Conservation (phyloP, 345 rosid species). For the Euphorbia tirucalli region DNA sequence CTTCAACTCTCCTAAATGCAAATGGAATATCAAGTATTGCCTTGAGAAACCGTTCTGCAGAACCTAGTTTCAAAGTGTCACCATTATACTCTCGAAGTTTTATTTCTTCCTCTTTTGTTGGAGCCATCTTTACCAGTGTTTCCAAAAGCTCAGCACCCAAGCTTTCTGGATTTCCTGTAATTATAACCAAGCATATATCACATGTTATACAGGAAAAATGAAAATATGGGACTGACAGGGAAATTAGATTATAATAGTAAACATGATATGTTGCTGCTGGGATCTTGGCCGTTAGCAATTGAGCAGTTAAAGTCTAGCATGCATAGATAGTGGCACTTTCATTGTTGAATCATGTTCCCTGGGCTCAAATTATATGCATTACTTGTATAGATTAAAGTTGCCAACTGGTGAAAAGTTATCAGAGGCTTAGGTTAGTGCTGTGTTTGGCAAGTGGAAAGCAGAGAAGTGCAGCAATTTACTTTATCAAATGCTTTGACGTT, state of each 20-base stretch:
- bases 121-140: constrained; percentile 96
- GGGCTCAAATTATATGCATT: neutral
- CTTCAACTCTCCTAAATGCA: constrained; percentile 93
- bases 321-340: neutral
- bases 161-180: constrained; percentile 80
- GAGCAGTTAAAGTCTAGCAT: neutral
- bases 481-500: neutral
- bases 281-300: neutral
- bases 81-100: constrained; percentile 80
- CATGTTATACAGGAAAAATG: constrained; percentile 11
- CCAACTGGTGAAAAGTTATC: neutral
- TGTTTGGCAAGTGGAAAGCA: neutral
- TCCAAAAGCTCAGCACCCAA: constrained; percentile 91
- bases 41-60: constrained; percentile 93
- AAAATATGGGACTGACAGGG: neutral
- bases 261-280: neutral
- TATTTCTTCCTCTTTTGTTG: constrained; percentile 95
- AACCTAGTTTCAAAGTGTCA: constrained; percentile 70
- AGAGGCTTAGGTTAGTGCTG: neutral
- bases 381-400: neutral
- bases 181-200: constrained; percentile 22
- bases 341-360: neutral
- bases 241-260: neutral
- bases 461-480: neutral
- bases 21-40: constrained; percentile 82